These are phyloP conservation scores for Saccharum hybrid DNA, from an alignment of 202 grass and related monocot genomes.

Conservation along the genomic window DNA sequence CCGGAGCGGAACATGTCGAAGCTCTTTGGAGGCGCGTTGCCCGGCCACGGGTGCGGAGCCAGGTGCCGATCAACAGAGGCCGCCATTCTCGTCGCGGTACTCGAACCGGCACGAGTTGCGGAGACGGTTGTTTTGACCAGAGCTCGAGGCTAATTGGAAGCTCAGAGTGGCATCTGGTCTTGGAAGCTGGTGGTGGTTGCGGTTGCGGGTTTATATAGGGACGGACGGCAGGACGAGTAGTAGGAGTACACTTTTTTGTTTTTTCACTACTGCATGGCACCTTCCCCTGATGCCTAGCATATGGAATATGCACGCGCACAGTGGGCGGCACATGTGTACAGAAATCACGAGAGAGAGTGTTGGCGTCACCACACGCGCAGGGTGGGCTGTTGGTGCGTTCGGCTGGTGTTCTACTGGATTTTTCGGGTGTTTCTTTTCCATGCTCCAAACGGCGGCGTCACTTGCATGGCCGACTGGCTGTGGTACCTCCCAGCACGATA, in stretches of 20 bases:
- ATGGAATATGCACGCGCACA: neutral
- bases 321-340: neutral
- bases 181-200: slow-evolving; percentile 3
- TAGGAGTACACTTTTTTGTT: too few relatives aligned
- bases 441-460: slow-evolving; percentile 6
- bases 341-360: neutral
- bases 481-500: neutral
- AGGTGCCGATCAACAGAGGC: slow-evolving; percentile 62
- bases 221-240: too few relatives aligned
- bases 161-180: slow-evolving; percentile 46
- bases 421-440: neutral
- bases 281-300: neutral
- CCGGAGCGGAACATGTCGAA: slow-evolving; percentile 51
- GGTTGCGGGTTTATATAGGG: slow-evolving; percentile 51
- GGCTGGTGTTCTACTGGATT: neutral
- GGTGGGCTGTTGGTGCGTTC: neutral
- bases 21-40: slow-evolving; percentile 43
- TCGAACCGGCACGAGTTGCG: neutral
- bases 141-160: neutral
- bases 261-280: slow-evolving; percentile 25
- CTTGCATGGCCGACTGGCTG: neutral
- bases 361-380: slow-evolving; percentile 42
- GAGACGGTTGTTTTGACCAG: neutral
- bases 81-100: slow-evolving; percentile 50
- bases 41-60: slow-evolving; percentile 39